Evolutionary conservation across 176 grass and related monocot genomes (phyloP).

Genomic region (Oryza meyeriana): DNA sequence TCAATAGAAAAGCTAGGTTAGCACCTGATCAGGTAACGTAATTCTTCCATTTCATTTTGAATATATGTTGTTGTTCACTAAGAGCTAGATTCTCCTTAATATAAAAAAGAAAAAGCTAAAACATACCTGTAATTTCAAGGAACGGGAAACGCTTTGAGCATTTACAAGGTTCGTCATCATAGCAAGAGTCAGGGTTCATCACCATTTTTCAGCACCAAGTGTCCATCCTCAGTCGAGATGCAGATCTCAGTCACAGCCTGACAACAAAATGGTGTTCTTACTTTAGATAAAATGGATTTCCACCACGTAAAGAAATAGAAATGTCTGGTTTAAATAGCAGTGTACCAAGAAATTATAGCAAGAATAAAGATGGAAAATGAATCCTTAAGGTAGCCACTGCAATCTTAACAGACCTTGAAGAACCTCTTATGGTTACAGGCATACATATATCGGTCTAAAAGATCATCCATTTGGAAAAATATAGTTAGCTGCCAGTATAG

Average conservation of each 20-base stretch:
- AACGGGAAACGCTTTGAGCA: conserved; percentile 9
- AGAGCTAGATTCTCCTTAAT: neutral
- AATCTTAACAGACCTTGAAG: neutral
- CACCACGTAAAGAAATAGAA: conserved; percentile 13
- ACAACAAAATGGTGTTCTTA: neutral
- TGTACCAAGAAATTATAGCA: neutral
- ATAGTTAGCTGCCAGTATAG: neutral
- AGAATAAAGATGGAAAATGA: neutral
- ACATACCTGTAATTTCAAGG: conserved; percentile 18
- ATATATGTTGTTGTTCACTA: neutral
- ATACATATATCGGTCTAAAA: neutral
- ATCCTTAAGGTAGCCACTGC: neutral
- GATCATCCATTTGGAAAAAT: neutral
- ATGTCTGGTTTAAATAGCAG: neutral
- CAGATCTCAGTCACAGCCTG: conserved; percentile 49
- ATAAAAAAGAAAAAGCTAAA: neutral
- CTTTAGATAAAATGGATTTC: neutral
- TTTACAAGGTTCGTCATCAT: conserved; percentile 21
- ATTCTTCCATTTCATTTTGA: neutral
- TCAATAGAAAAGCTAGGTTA: neutral
- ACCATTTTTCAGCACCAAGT: conserved; percentile 48
- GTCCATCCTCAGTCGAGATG: conserved; percentile 38
- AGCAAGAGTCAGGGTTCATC: conserved; percentile 40
- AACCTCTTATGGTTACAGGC: neutral
- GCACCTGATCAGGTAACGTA: neutral